Evolutionary conservation across 2,329 filamentous ascomycete genomes (phyloP), one percentile per base, ranked within the genome.

Genomic region (Pseudogymnoascus sp.): DNA sequence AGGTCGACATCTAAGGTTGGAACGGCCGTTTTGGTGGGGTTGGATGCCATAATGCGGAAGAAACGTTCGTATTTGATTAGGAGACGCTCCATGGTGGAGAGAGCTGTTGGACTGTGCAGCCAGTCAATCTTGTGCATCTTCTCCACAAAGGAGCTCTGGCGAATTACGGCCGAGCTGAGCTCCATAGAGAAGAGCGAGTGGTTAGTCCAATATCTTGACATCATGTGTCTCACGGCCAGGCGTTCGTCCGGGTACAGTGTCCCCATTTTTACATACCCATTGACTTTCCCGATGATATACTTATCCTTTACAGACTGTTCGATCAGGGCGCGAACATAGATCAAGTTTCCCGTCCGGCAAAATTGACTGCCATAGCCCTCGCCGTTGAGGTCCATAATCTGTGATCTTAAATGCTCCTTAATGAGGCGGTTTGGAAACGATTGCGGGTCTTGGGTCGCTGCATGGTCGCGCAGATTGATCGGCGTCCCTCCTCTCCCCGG

Each of bases 121-220:
- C 89, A 93, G 74, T 91, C 88, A 56, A 93, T 84, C 67, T 82
- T 80, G 67, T 83, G 80, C 89, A 93, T 93, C 76, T 93, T 90
- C 64, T 86, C 83, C 2, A 85, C 76, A 68, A 90, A 90, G 56
- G 82, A 77, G 17, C 84, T 82, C 70, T 91, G 88, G 0, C 88
- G 79, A 67, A 88, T 77, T 2, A 89, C 84, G 0, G 87, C 88
- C 1, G 85, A 84, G 4, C 80, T 77, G 1, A 90, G 82, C 65
- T 90, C 86, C 0, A 90, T 77, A 0, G 83, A 82, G 65, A 90
- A 89, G 0, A 79, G 77, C 1, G 82, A 83, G n/a, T 76, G 78
- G 70, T 90, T 90, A 21, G 84, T 80, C 86, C 87, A 89, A 70
- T 90, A 91, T 1, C 83, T 78, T 21, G 80, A 81, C 85, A 91